Percentiles rank a stretch among this genome's conserved stretches.
Evolutionary conservation across 306 rosid species (phyloP).

Genomic region (Trifolium fragiferum): DNA sequence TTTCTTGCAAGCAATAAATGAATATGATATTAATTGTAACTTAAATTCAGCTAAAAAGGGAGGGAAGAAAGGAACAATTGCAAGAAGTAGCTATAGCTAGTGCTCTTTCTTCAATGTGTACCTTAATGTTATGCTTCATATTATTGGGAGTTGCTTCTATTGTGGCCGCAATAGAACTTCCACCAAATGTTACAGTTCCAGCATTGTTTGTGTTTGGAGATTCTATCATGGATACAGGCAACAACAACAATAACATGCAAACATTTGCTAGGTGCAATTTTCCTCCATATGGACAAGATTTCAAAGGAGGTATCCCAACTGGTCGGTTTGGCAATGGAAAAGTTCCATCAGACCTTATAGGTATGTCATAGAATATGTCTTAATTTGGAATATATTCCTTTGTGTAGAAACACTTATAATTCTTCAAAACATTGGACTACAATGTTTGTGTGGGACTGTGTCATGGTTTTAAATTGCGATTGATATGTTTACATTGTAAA

Average conservation of each 20-base stretch:
- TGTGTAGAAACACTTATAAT: too few species aligned
- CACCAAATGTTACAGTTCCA: slow-evolving; percentile 56
- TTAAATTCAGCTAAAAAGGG: background rate
- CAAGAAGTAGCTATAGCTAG: background rate
- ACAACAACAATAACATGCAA: slow-evolving; percentile 59
- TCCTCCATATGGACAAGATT: slow-evolving; percentile 49
- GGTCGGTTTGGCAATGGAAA: slow-evolving; percentile 53
- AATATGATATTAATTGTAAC: background rate
- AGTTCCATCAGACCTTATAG: slow-evolving; percentile 49
- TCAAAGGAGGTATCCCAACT: slow-evolving; percentile 44
- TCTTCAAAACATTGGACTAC: too few species aligned
- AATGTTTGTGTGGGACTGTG: background rate
- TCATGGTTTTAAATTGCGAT: background rate
- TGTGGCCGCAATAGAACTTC: slow-evolving; percentile 39
- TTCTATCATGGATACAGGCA: slow-evolving; percentile 82
- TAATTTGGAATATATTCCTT: too few species aligned
- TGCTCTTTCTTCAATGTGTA: background rate
- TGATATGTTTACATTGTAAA: too few species aligned
- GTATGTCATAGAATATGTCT: slow-evolving; percentile 7
- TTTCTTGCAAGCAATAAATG: slow-evolving; percentile 38
- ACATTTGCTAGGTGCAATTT: slow-evolving; percentile 46
- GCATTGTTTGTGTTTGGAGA: slow-evolving; percentile 77
- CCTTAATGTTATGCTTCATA: slow-evolving; percentile 2
- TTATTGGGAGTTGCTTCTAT: background rate
- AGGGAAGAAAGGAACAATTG: background rate